Conservation (phyloP, 2,329 filamentous ascomycete species). For the Fonsecaea monophora region DNA sequence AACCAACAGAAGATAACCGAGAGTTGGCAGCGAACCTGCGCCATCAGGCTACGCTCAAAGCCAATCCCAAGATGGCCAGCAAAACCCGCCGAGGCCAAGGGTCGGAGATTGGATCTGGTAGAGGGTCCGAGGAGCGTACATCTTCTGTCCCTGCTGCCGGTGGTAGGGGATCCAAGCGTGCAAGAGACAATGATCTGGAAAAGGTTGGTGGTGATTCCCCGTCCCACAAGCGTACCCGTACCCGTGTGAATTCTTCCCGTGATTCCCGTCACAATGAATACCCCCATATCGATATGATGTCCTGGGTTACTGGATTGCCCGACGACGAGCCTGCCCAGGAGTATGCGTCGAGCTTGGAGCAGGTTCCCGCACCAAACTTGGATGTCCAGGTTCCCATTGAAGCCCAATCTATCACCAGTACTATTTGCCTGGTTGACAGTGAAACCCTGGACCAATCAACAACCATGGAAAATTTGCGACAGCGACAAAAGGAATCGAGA, state of each 20-base stretch:
- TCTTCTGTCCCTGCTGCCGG: slow-evolving; percentile 54
- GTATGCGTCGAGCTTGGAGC: background rate
- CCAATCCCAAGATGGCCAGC: slow-evolving; percentile 39
- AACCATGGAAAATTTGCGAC: background rate
- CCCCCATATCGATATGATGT: background rate
- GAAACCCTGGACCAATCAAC: background rate
- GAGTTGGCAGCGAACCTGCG: slow-evolving; percentile 71
- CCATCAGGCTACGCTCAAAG: slow-evolving; percentile 45
- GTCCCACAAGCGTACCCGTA: slow-evolving; percentile 4
- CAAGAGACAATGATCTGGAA: slow-evolving; percentile 56
- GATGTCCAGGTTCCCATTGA: background rate
- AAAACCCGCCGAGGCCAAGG: slow-evolving; percentile 44
- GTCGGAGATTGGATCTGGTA: slow-evolving; percentile 52
- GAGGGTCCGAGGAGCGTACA: slow-evolving; percentile 55
- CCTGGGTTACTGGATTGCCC: background rate
- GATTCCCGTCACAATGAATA: background rate
- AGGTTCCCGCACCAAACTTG: background rate
- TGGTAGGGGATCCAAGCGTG: slow-evolving; percentile 51
- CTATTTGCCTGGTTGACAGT: background rate
- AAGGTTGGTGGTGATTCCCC: slow-evolving; percentile 47
- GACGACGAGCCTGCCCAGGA: background rate
- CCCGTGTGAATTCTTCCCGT: background rate
- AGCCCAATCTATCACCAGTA: background rate
- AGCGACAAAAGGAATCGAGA: no score
- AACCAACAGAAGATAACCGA: slow-evolving; percentile 93